Conservation (phyloP, 306 rosid genomes). For the Argentina anserina region DNA sequence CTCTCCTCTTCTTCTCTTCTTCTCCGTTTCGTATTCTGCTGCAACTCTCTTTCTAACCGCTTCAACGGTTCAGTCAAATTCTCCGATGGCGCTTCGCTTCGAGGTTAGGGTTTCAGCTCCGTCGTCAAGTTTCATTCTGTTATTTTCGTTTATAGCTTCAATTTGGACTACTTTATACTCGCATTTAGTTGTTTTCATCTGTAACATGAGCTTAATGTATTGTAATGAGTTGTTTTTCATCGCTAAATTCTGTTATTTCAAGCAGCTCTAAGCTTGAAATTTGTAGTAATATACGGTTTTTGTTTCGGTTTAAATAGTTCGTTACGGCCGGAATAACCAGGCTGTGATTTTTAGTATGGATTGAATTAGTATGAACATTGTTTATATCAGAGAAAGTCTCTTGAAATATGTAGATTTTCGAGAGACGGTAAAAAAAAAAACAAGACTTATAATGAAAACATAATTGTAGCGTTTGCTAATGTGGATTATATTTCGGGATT, state of each 20-base stretch:
- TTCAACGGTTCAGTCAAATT: not conserved
- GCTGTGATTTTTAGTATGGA: not conserved
- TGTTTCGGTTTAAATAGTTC: not conserved
- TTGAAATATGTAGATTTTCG: not conserved
- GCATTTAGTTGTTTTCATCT: not conserved
- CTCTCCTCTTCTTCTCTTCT: not conserved
- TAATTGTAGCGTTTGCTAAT: too few relatives aligned
- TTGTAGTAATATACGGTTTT: not conserved
- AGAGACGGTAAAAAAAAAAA: not conserved
- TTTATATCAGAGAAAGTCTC: too few relatives aligned
- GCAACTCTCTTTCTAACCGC: not conserved
- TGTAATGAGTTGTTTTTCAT: not conserved
- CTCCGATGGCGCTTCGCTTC: conserved; percentile 69
- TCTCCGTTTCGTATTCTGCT: not conserved
- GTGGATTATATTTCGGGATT: too few relatives aligned
- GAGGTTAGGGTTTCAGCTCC: conserved; percentile 47
- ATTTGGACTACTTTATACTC: not conserved
- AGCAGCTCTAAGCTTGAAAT: too few relatives aligned
- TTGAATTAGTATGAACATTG: not conserved
- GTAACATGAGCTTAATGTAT: not conserved
- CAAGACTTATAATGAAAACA: too few relatives aligned
- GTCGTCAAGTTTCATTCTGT: not conserved
- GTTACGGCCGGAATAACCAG: not conserved
- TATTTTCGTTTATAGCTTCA: not conserved
- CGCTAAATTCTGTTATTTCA: too few relatives aligned